Percentiles rank a stretch among this genome's conserved stretches.
Conservation (phyloP, 2,329 filamentous ascomycete species). For the Phyllosticta citrichinensis region DNA sequence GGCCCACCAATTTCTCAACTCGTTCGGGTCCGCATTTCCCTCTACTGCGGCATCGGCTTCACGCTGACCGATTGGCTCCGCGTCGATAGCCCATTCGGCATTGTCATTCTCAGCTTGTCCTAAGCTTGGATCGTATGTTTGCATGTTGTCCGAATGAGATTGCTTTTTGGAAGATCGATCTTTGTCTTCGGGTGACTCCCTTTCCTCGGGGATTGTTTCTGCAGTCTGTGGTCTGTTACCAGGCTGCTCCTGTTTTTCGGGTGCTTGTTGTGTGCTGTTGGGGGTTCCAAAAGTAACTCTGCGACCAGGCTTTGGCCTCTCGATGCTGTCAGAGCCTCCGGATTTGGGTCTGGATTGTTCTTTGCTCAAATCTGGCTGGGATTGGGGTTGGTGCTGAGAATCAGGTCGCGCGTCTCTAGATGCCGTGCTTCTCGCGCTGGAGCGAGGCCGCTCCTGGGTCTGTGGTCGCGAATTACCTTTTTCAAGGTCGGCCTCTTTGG, state of each 20-base stretch:
- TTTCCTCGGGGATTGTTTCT: not conserved
- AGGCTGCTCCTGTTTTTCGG: not conserved
- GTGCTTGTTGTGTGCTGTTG: not conserved
- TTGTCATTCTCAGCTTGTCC: not conserved
- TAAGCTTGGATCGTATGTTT: not conserved
- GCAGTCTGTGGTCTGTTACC: not conserved
- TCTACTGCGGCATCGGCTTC: not conserved
- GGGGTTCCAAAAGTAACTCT: not conserved
- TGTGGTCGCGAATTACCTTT: not conserved
- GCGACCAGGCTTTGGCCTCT: not conserved
- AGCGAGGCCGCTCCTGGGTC: not conserved
- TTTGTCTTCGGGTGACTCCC: not conserved
- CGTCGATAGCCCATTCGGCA: constrained; percentile 5
- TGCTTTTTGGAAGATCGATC: not conserved
- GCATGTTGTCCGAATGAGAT: not conserved
- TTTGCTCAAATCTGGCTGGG: not conserved
- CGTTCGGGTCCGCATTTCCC: not conserved
- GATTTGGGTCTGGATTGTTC: not conserved
- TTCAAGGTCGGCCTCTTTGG: not conserved
- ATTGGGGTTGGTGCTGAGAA: not conserved
- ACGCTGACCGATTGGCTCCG: not conserved
- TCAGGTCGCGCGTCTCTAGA: not conserved
- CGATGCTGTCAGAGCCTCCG: not conserved
- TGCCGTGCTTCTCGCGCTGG: not conserved
- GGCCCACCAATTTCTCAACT: constrained; percentile 8